phyloP scores from a whole-genome alignment of 352 stramenopile genomes.

The Pythium scleroteichum region DNA sequence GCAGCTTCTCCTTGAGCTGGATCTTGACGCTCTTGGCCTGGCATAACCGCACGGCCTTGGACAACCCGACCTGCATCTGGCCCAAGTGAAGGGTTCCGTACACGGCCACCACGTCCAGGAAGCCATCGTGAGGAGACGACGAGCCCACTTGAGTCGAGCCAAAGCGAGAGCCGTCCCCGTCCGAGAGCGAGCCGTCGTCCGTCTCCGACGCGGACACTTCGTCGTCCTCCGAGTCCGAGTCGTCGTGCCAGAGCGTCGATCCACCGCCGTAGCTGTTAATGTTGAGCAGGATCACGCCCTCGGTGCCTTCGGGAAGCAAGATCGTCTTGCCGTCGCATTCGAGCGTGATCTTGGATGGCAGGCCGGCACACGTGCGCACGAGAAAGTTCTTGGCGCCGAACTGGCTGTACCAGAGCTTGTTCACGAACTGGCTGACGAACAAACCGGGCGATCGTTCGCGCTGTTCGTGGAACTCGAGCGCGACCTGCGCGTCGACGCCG shows the following conservation, averaged over 20 bases:
- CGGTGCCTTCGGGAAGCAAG: conserved; percentile 65
- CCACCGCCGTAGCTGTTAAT: conserved; percentile 89
- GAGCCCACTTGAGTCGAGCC: conserved; percentile 37
- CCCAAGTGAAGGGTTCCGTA: conserved; percentile 93
- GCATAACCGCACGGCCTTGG: conserved; percentile 75
- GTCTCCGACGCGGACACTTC: conserved; percentile 28
- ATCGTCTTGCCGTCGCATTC: conserved; percentile 81
- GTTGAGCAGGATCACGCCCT: conserved; percentile 87
- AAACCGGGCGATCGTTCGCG: conserved; percentile 82
- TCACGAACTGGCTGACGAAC: conserved; percentile 90
- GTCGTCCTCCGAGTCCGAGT: conserved; percentile 63
- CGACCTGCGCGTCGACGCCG: conserved; percentile 90
- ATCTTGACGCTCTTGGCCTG: conserved; percentile 69
- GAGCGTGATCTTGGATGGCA: conserved; percentile 75
- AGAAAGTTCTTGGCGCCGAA: conserved; percentile 88
- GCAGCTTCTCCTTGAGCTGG: conserved; percentile 58
- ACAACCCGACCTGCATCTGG: conserved; percentile 91
- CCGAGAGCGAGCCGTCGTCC: conserved; percentile 33
- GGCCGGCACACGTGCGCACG: conserved; percentile 76
- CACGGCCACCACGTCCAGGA: conserved; percentile 93
- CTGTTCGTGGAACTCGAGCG: conserved; percentile 90
- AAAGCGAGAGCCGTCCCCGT: conserved; percentile 23
- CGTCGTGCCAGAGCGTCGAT: conserved; percentile 86
- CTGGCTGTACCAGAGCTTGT: conserved; percentile 92
- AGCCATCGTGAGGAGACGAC: conserved; percentile 86